These are phyloP conservation scores for Aristolochia contorta DNA, from an alignment of 164 flowering plant species.

Conservation along the genomic window DNA sequence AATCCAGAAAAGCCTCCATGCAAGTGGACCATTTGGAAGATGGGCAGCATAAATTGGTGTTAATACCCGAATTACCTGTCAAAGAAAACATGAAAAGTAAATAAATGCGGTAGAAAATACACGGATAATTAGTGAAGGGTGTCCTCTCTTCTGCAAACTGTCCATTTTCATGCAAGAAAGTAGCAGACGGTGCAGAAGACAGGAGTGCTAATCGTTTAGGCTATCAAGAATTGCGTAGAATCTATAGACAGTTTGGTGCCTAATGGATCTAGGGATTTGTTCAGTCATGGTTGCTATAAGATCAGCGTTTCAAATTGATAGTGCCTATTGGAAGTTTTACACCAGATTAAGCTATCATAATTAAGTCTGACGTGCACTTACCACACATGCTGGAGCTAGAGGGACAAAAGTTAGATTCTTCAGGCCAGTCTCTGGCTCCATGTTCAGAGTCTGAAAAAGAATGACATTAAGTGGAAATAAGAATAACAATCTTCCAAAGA, in stretches of 20 bases:
- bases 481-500: neutral
- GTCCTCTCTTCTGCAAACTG: too few relatives aligned
- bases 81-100: neutral
- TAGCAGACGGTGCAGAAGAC: neutral
- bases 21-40: slow-evolving; percentile 58
- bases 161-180: too few relatives aligned
- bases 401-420: slow-evolving; percentile 75
- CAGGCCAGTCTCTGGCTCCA: slow-evolving; percentile 42
- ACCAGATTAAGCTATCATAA: neutral
- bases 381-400: slow-evolving; percentile 96
- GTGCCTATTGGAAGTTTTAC: neutral
- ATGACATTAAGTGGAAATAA: neutral
- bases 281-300: neutral
- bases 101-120: neutral
- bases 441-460: slow-evolving; percentile 56
- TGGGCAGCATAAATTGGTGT: slow-evolving; percentile 80
- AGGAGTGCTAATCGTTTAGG: neutral
- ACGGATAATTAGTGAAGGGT: neutral
- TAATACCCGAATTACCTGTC: slow-evolving; percentile 86
- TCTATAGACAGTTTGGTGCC: neutral
- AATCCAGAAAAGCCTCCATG: slow-evolving; percentile 75
- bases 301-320: neutral
- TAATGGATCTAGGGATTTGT: neutral
- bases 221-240: neutral
- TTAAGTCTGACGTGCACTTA: slow-evolving; percentile 20